A percentile compares a stretch with the other conserved stretches of the same genome.
Evolutionary conservation across 768 basidiomycete species (phyloP).

Genomic region (Trametes coccinea): DNA sequence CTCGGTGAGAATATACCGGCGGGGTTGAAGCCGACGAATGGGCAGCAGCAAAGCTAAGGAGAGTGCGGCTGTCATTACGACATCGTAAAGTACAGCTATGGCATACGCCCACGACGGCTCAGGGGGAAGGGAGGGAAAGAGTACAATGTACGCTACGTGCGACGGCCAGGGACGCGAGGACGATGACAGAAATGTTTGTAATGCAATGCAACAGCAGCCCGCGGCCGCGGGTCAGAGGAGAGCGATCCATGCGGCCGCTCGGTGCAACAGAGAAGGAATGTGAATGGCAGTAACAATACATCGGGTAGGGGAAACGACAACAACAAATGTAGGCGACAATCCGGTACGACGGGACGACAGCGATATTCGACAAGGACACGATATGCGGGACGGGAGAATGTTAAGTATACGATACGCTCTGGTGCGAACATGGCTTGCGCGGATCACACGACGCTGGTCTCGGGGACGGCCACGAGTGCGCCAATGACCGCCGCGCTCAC

Average conservation of each 20-base stretch:
- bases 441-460: constrained; percentile 21
- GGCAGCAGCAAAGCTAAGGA: background rate
- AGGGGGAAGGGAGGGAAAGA: background rate
- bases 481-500: constrained; percentile 34
- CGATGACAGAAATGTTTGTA: too few species aligned
- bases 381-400: background rate
- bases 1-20: too few species aligned
- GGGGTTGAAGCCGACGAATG: too few species aligned
- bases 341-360: too few species aligned
- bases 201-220: too few species aligned
- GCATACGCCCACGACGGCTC: background rate
- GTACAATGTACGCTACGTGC: background rate
- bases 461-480: constrained; percentile 36
- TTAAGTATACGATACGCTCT: background rate
- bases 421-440: background rate
- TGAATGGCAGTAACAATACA: too few species aligned
- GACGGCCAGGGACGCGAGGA: background rate
- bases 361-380: background rate
- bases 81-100: background rate
- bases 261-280: too few species aligned
- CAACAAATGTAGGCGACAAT: too few species aligned
- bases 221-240: too few species aligned
- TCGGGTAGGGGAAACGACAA: too few species aligned
- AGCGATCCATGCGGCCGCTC: too few species aligned
- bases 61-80: background rate